Evolutionary conservation across 768 basidiomycete species (phyloP), one percentile per base, ranked within the genome.

Genomic region (Trichaptum fuscoviolaceum): DNA sequence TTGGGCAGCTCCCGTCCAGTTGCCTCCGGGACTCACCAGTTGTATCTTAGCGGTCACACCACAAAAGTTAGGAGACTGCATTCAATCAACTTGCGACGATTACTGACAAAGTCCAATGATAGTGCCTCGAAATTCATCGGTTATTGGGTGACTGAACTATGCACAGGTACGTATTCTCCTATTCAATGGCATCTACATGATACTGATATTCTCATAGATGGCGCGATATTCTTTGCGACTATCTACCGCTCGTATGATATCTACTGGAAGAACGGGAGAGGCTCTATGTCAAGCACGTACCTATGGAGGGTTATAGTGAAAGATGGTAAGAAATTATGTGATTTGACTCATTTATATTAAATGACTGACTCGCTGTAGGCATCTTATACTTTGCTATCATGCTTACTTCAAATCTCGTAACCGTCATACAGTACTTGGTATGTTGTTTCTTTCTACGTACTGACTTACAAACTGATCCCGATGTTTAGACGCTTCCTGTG

Each of bases 371-470:
- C 15, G 20, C 15, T 2, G 1, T 52, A 73, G 72, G 72, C 3
- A 67, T 73, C 63, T 69, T 73, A 67, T 73, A 73, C 64, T 73
- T 71, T 66, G 72, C 68, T 12, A 69, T 68, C 35, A 73, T 73
- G 60, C 71, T 71, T 62, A 67, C 64, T 6, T 69, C 71, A 3
- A 73, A 73, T 30, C 58, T 73, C 26, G 66, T 73, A 27, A 73
- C 72, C 10, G 70, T 71, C 9, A 27, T 72, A 35, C 66, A 71
- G 34, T 71, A 69, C 62, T 57, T 73, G 26, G 71, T 72, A 61
- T 63, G 71, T 67, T 30, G 26, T 25, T 9, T 27, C 17, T 65
- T 26, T n/a, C 7, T 61, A 52, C 20, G 3, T 20, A 5, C 62
- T 18, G 42, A 52, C 20, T 15, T 52, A 52, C 20, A 15, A 15